These are phyloP conservation scores for Parathielavia hyrcaniae DNA, from an alignment of 495 filamentous ascomycete species.

Conservation along the genomic window DNA sequence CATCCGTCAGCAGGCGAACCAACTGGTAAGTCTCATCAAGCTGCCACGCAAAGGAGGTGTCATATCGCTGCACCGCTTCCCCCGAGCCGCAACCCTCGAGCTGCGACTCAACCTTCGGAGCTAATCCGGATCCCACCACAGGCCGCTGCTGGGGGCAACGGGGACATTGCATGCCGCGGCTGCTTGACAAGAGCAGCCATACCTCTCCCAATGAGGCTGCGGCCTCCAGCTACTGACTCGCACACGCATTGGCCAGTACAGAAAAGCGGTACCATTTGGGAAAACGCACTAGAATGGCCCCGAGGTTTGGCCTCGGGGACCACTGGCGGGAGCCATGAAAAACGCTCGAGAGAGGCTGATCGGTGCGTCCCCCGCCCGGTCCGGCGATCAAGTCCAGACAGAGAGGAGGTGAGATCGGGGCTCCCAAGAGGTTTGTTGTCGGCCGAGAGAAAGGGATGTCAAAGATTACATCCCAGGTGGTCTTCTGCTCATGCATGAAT, in stretches of 20 bases:
- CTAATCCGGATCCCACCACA: not conserved
- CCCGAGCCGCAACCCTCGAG: no score
- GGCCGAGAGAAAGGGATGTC: not conserved
- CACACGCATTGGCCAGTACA: not conserved
- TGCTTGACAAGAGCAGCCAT: constrained; percentile 6
- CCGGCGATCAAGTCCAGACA: not conserved
- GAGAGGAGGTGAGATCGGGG: not conserved
- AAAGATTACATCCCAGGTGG: not conserved
- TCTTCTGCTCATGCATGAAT: not conserved
- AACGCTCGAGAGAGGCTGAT: not conserved
- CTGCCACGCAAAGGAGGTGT: not conserved
- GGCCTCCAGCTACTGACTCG: not conserved
- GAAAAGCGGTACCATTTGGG: not conserved
- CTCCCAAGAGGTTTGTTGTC: not conserved
- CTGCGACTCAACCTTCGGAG: not conserved
- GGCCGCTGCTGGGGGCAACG: not conserved
- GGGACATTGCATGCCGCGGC: not conserved
- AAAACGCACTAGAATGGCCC: not conserved
- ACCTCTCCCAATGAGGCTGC: no score
- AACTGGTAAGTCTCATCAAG: constrained; percentile 10
- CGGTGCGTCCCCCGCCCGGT: not conserved
- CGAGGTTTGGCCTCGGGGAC: not conserved
- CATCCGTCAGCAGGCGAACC: constrained; percentile 9
- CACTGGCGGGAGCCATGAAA: not conserved
- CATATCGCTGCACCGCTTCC: constrained; percentile 4